These are phyloP conservation scores for Rhynchospora pubera DNA, from an alignment of 176 grass and related monocot genomes.

Conservation along the genomic window DNA sequence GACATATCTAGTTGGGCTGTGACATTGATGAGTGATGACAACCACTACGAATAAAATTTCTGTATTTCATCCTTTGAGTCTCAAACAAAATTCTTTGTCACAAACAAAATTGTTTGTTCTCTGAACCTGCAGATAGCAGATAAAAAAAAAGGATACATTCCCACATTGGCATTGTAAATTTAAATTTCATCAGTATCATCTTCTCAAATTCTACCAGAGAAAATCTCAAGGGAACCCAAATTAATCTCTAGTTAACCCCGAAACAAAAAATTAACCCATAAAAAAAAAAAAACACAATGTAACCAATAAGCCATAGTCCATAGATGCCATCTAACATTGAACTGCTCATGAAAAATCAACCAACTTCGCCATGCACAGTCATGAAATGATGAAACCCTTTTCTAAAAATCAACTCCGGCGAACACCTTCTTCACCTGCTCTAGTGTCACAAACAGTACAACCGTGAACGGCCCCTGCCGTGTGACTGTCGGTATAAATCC, in stretches of 20 bases:
- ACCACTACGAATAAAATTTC: no score
- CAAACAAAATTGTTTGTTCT: neutral
- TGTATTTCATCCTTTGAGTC: no score
- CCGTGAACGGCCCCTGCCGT: slow-evolving; percentile 90
- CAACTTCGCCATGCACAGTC: neutral
- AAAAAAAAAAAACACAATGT: neutral
- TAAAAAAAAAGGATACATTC: no score
- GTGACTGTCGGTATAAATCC: slow-evolving; percentile 93
- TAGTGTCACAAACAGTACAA: slow-evolving; percentile 92
- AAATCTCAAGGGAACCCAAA: neutral
- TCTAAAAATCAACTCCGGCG: slow-evolving; percentile 60
- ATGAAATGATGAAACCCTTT: neutral
- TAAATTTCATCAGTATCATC: neutral
- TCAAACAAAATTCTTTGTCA: no score
- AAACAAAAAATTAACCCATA: neutral
- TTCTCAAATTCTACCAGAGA: neutral
- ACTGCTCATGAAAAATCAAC: neutral
- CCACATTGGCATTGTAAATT: neutral
- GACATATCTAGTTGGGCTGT: no score
- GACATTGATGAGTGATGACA: no score
- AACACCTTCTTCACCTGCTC: slow-evolving; percentile 98
- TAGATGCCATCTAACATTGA: neutral
- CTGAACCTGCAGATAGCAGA: neutral
- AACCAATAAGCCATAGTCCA: neutral
- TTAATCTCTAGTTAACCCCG: neutral